A percentile compares a stretch with the other conserved stretches of the same genome.
Conservation (phyloP, 371 early-diverging fungal genomes). For the Mucor ambiguus region DNA sequence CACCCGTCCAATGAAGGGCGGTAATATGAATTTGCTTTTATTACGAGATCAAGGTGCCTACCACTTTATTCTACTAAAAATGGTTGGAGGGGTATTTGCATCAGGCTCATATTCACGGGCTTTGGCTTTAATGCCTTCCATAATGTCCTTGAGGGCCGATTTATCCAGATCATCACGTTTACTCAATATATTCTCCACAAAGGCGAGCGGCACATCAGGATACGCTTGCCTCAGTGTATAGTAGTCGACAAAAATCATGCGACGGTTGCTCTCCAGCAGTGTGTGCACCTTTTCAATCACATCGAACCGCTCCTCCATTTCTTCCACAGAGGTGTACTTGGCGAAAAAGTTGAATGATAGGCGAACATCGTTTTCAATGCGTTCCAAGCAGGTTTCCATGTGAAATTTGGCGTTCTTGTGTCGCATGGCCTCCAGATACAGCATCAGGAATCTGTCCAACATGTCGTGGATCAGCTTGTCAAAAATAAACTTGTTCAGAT, state of each 20-base stretch:
- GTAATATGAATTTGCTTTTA: too few species aligned
- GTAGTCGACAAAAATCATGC: conserved; percentile 77
- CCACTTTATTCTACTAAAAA: conserved; percentile 57
- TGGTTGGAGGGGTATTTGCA: conserved; percentile 51
- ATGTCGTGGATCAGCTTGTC: conserved; percentile 81
- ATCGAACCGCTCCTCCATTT: conserved; percentile 72
- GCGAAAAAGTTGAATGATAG: conserved; percentile 69
- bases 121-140: conserved; percentile 75
- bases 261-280: conserved; percentile 65
- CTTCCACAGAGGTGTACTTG: conserved; percentile 60
- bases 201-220: conserved; percentile 79
- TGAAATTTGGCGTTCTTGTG: conserved; percentile 79
- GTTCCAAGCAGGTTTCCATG: conserved; percentile 60
- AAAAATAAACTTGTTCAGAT: conserved; percentile 87
- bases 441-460: conserved; percentile 80
- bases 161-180: conserved; percentile 83
- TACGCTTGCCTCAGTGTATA: conserved; percentile 76
- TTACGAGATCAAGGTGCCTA: conserved; percentile 4
- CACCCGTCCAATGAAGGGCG: too few species aligned
- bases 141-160: conserved; percentile 70
- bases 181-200: conserved; percentile 76
- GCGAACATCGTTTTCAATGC: conserved; percentile 68
- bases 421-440: conserved; percentile 82
- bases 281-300: conserved; percentile 74
- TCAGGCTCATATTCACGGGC: conserved; percentile 65